Evolutionary conservation across 805 yeast genomes (phyloP).

Genomic region (Schwanniomyces occidentalis): DNA sequence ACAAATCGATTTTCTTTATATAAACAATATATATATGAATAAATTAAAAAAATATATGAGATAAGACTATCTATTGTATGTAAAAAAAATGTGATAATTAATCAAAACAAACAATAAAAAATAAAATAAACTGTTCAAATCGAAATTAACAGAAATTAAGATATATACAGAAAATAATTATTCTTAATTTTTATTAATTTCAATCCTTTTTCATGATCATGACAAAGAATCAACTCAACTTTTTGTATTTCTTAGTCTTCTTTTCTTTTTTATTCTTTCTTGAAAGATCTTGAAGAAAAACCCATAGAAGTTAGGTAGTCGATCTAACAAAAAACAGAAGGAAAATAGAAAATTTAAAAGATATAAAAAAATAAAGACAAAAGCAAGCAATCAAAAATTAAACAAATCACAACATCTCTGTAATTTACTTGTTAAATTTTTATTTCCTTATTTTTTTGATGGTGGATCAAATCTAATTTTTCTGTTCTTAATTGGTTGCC

Average conservation of each 20-base stretch:
- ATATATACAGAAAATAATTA: slow-evolving; percentile 3
- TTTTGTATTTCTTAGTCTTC: slow-evolving; percentile 1
- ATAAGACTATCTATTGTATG: slow-evolving; percentile 5
- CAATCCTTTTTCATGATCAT: slow-evolving; percentile 9
- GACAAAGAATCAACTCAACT: slow-evolving; percentile 8
- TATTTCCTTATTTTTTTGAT: slow-evolving; percentile 15
- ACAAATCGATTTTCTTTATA: no score
- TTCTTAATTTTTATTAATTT: slow-evolving; percentile 3
- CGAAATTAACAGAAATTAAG: slow-evolving; percentile 3
- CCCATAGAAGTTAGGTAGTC: no score
- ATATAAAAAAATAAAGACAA: no score
- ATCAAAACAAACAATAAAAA: slow-evolving; percentile 2
- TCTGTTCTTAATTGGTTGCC: slow-evolving; percentile 95
- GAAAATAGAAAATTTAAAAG: no score
- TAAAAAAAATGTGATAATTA: slow-evolving; percentile 3
- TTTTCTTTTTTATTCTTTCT: no score
- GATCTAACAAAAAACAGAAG: no score
- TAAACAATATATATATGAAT: slow-evolving; percentile 4
- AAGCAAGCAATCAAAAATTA: no score
- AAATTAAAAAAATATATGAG: slow-evolving; percentile 3
- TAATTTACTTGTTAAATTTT: no score
- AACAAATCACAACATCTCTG: no score
- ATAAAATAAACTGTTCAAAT: slow-evolving; percentile 1
- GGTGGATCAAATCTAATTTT: slow-evolving; percentile 93
- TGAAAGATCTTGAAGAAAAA: no score